A percentile compares a stretch with the other conserved stretches of the same genome.
phyloP scores from a whole-genome alignment of 2,329 filamentous ascomycete genomes.

The Cladosporium sp. region DNA sequence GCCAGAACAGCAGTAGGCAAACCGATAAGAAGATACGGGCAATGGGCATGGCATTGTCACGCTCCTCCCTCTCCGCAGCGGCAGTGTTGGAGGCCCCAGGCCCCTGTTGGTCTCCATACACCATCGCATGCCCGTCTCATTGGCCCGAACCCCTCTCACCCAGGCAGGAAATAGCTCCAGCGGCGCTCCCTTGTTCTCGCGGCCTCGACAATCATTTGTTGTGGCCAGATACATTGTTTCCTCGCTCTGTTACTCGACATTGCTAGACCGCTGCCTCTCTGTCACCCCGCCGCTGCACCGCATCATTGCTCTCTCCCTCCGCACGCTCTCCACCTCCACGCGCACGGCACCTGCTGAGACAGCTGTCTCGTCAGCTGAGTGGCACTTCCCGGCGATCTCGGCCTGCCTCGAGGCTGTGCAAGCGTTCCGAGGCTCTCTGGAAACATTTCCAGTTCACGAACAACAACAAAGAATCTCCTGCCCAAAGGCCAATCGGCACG shows the following conservation, averaged over 20 bases:
- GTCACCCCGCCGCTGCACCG: background rate
- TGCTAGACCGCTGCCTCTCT: background rate
- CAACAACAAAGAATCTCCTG: conserved; percentile 9
- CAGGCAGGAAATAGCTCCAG: background rate
- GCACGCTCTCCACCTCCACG: background rate
- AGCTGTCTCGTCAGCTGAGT: conserved; percentile 10
- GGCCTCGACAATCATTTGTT: conserved; percentile 1
- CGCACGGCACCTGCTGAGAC: background rate
- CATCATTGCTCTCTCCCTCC: background rate
- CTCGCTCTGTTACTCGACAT: background rate
- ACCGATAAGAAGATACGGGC: background rate
- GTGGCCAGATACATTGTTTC: conserved; percentile 1
- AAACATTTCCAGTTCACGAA: conserved; percentile 9
- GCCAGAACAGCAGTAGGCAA: too few relatives aligned
- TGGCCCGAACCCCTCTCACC: background rate
- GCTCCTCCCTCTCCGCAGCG: background rate
- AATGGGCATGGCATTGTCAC: background rate
- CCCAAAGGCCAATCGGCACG: conserved; percentile 6
- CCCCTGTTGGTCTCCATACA: background rate
- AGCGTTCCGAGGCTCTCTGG: conserved; percentile 9
- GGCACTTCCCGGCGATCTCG: conserved; percentile 9
- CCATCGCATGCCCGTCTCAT: background rate
- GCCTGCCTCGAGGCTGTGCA: conserved; percentile 6
- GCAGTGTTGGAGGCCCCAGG: background rate
- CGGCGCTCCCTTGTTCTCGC: conserved; percentile 3